phyloP scores from a whole-genome alignment of 768 basidiomycete genomes.

The Clathrus columnatus region DNA sequence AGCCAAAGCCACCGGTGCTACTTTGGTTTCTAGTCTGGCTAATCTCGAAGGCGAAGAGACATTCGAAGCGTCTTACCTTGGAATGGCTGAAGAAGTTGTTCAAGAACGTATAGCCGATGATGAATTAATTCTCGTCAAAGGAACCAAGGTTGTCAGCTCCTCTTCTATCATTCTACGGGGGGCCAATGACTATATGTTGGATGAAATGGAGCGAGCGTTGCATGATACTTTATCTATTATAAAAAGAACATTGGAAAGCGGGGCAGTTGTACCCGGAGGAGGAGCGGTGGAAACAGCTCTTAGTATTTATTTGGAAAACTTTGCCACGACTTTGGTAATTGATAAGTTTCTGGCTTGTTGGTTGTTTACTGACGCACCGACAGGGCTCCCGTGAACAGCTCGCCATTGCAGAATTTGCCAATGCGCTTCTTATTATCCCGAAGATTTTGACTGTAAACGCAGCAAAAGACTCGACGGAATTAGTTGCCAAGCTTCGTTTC shows the following conservation, averaged over 20 bases:
- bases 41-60: constrained; percentile 98
- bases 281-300: constrained; percentile 96
- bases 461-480: constrained; percentile 95
- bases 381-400: constrained; percentile 97
- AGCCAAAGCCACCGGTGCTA: constrained; percentile 94
- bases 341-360: not conserved
- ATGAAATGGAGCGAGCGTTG: constrained; percentile 97
- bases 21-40: constrained; percentile 83
- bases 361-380: constrained; percentile 6
- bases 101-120: constrained; percentile 99
- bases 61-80: constrained; percentile 84
- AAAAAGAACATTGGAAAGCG: constrained; percentile 95
- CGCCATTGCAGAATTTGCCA: constrained; percentile 98
- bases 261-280: constrained; percentile 91
- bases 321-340: constrained; percentile 91
- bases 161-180: constrained; percentile 90
- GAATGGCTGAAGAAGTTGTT: constrained; percentile 90
- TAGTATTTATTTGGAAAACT: constrained; percentile 97
- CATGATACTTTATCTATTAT: constrained; percentile 93
- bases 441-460: constrained; percentile 97
- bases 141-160: constrained; percentile 92
- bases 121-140: constrained; percentile 94
- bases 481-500: constrained; percentile 92
- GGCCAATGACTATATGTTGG: constrained; percentile 98
- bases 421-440: constrained; percentile 86